These are phyloP conservation scores for Asterophora parasitica DNA, from an alignment of 768 basidiomycete genomes.

Conservation along the genomic window DNA sequence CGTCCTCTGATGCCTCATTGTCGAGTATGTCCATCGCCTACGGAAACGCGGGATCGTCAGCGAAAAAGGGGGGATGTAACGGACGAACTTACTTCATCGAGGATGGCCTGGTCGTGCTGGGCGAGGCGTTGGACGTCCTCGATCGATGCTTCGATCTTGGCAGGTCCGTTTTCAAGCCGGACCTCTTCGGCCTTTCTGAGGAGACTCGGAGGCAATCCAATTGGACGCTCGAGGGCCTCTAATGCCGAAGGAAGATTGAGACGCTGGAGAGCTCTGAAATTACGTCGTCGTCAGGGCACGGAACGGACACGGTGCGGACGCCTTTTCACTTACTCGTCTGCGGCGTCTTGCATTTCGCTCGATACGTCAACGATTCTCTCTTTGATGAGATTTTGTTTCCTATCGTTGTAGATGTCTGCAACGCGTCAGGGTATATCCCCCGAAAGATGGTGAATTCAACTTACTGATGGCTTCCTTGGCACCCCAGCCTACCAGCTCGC, in stretches of 20 bases:
- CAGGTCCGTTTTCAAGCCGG: constrained; percentile 69
- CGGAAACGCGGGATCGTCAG: background rate
- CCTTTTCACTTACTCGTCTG: constrained; percentile 47
- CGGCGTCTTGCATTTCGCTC: constrained; percentile 56
- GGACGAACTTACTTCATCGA: constrained; percentile 62
- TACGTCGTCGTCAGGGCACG: background rate
- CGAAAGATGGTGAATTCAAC: constrained; percentile 19
- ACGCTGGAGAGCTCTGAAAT: constrained; percentile 53
- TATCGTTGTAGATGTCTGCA: constrained; percentile 80
- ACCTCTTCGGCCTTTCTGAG: constrained; percentile 84
- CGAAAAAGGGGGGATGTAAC: background rate
- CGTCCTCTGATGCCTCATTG: constrained; percentile 83
- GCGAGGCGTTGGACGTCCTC: constrained; percentile 70
- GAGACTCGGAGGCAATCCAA: constrained; percentile 85
- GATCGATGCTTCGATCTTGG: constrained; percentile 64
- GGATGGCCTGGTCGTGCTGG: constrained; percentile 49
- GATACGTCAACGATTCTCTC: constrained; percentile 61
- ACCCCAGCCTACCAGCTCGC: constrained; percentile 79
- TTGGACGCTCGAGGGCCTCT: constrained; percentile 81
- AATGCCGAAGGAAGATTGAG: constrained; percentile 82
- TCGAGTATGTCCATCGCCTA: constrained; percentile 91
- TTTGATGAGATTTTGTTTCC: constrained; percentile 65
- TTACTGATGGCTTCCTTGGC: constrained; percentile 82
- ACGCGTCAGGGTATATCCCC: background rate
- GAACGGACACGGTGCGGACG: background rate